Evolutionary conservation across 116 monocot genomes (phyloP), one percentile per base, ranked within the genome.

Genomic region (Dioscorea cayenensis): DNA sequence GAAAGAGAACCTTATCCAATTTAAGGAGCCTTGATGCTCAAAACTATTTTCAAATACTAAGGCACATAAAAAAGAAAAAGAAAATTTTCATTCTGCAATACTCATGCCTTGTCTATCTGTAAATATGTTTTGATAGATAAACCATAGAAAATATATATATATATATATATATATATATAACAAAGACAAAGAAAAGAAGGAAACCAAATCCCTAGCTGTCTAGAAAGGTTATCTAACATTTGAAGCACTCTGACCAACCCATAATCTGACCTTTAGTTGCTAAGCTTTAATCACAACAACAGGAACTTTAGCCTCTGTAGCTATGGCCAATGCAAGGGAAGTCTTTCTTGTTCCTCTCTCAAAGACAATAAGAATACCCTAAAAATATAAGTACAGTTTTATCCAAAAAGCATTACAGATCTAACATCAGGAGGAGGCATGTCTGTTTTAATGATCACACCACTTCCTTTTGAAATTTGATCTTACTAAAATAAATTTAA

Each of bases 281-380:
- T 49, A 77, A 75, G 89, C 85, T 83, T 89, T 83, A 68, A 94
- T 73, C 79, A 87, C 87, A 74, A 94, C 93, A 75, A 94, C 73
- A 68, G 94, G 94, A 69, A 94, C 94, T 75, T 73, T 94, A 28
- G 94, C 90, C 82, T 94, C 83, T 58, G 94, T 90, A 73, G 94
- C 94, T 76, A 94, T 94, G 38, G 94, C 94, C 68, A 94, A 77
- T 64, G 94, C 94, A 80, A 94, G 86, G 9, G 94, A 94, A 68
- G 94, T 94, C 64, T 94, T 94, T 35, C 94, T 90, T 58, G 90
- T 90, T 85, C 90, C 94, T 64, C 79, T 83, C 76, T 90, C 94
- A 71, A 90, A 90, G 81, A 94, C 94, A 85, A 94, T 87, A 60
- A 94, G 90, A 75, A 94, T 87, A 25, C 94, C 94, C 94, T 94